These are phyloP conservation scores for Raffaelea arxii DNA, from an alignment of 2,329 filamentous ascomycete genomes.

Conservation along the genomic window DNA sequence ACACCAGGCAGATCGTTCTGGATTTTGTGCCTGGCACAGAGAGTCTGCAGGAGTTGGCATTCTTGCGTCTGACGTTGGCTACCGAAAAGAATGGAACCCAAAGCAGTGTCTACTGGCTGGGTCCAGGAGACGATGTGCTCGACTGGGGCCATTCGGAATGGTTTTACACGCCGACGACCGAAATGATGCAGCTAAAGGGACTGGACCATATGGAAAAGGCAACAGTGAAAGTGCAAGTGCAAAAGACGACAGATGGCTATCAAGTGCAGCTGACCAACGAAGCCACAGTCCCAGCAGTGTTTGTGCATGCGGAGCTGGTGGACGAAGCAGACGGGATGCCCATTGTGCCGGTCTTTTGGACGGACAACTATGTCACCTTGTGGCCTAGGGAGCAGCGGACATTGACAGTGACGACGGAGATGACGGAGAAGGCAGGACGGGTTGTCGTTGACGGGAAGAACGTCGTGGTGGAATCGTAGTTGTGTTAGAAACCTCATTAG, in stretches of 20 bases:
- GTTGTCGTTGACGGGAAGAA: no score
- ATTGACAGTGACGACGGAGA: conserved; percentile 27
- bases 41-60: conserved; percentile 29
- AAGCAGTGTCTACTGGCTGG: conserved; percentile 51
- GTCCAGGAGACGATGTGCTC: conserved; percentile 34
- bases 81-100: conserved; percentile 13
- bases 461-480: no score
- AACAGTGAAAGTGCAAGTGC: conserved; percentile 19
- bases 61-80: conserved; percentile 39
- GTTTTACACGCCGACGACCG: conserved; percentile 47
- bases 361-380: conserved; percentile 54
- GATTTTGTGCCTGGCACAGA: conserved; percentile 19
- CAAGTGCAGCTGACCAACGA: conserved; percentile 36
- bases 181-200: conserved; percentile 37
- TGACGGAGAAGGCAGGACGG: no score
- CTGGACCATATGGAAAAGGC: conserved; percentile 30
- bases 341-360: conserved; percentile 44
- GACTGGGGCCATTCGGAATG: conserved; percentile 48
- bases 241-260: conserved; percentile 24
- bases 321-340: conserved; percentile 32
- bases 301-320: conserved; percentile 41
- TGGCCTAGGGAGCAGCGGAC: conserved; percentile 44
- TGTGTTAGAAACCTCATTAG: no score
- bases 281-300: conserved; percentile 44
- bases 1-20: conserved; percentile 28